These are phyloP conservation scores for Adansonia grandidieri DNA, from an alignment of 441 rosid genomes.

Conservation along the genomic window DNA sequence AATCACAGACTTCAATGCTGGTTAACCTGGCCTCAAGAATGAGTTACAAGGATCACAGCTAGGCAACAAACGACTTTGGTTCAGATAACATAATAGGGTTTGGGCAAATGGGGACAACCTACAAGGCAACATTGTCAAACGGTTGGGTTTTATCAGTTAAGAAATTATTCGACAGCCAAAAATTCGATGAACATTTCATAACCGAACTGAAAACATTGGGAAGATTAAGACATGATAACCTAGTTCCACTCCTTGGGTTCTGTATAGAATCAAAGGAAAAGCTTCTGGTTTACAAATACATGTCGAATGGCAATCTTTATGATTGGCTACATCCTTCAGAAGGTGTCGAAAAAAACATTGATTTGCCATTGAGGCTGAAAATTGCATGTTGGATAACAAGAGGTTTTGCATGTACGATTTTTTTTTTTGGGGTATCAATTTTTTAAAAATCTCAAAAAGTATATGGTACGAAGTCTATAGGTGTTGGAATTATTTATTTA, in stretches of 20 bases:
- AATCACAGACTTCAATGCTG: slow-evolving; percentile 25
- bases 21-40: slow-evolving; percentile 26
- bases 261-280: slow-evolving; percentile 25
- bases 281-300: slow-evolving; percentile 30
- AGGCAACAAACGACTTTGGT: slow-evolving; percentile 33
- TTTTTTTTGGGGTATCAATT: no score
- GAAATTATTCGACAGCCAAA: slow-evolving; percentile 22
- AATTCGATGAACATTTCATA: slow-evolving; percentile 28
- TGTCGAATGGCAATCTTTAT: slow-evolving; percentile 32
- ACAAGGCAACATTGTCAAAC: slow-evolving; percentile 28
- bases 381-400: slow-evolving; percentile 29
- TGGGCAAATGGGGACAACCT: slow-evolving; percentile 31
- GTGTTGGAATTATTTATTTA: no score
- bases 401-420: not conserved
- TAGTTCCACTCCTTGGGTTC: slow-evolving; percentile 33
- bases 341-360: slow-evolving; percentile 8
- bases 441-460: no score
- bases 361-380: slow-evolving; percentile 33
- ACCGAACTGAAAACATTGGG: slow-evolving; percentile 28
- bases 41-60: slow-evolving; percentile 19
- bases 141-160: slow-evolving; percentile 28
- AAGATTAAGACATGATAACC: slow-evolving; percentile 23
- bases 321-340: slow-evolving; percentile 19
- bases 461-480: no score
- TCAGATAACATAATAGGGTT: slow-evolving; percentile 30